phyloP scores from a whole-genome alignment of 768 basidiomycete species.

The Tricholoma sp. region DNA sequence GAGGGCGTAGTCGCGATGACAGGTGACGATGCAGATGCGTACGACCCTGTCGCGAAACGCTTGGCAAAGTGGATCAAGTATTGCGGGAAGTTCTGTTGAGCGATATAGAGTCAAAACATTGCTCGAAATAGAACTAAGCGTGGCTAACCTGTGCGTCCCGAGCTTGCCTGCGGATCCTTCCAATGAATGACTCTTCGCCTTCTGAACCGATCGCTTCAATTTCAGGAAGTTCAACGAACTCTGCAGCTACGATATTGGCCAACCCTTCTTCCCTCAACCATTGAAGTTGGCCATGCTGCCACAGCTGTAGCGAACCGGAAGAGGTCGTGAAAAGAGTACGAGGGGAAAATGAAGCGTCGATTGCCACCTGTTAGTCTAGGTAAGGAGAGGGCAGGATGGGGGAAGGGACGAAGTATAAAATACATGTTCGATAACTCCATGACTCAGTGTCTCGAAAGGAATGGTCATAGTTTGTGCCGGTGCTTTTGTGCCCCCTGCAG shows the following conservation, averaged over 20 bases:
- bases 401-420: constrained; percentile 12
- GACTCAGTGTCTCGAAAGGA: constrained; percentile 55
- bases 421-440: constrained; percentile 72
- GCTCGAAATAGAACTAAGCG: background rate
- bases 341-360: constrained; percentile 23
- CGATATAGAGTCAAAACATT: background rate
- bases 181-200: constrained; percentile 41
- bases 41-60: constrained; percentile 70
- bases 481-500: constrained; percentile 41
- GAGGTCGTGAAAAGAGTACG: constrained; percentile 58
- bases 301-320: constrained; percentile 75
- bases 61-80: constrained; percentile 62
- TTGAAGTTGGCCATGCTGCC: constrained; percentile 39
- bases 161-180: constrained; percentile 52
- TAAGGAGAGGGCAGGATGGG: constrained; percentile 22
- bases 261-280: constrained; percentile 86
- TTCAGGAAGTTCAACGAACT: constrained; percentile 79
- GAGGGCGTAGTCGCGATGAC: constrained; percentile 22
- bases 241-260: constrained; percentile 54
- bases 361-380: constrained; percentile 44
- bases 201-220: constrained; percentile 32
- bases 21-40: constrained; percentile 42
- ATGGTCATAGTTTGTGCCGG: constrained; percentile 50
- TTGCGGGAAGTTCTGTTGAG: constrained; percentile 58
- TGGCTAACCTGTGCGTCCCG: constrained; percentile 50